Evolutionary conservation across 1,284 basidiomycete species (phyloP).

Genomic region (Melanopsichium pennsylvanicum): DNA sequence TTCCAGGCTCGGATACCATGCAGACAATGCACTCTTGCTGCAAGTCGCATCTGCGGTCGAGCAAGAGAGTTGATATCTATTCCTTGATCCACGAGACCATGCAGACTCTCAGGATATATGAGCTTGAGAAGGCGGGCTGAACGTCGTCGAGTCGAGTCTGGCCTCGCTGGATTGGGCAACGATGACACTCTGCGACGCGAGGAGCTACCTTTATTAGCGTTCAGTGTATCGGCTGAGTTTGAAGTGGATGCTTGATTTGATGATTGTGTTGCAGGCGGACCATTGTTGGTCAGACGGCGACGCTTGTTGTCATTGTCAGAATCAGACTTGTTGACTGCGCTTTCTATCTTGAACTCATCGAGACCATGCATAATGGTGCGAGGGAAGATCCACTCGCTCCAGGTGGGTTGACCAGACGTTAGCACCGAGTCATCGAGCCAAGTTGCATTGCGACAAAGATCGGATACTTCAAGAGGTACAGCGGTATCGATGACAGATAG

Average conservation of each 20-base stretch:
- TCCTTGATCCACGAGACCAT: slow-evolving; percentile 28
- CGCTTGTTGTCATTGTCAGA: slow-evolving; percentile 23
- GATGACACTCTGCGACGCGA: slow-evolving; percentile 15
- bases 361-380: slow-evolving; percentile 24
- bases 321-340: not conserved
- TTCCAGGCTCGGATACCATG: slow-evolving; percentile 44
- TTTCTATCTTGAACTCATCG: slow-evolving; percentile 19
- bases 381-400: slow-evolving; percentile 41
- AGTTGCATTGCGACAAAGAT: slow-evolving; percentile 14
- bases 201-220: not conserved
- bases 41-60: slow-evolving; percentile 24
- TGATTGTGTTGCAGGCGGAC: too few species aligned
- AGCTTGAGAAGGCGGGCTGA: slow-evolving; percentile 37
- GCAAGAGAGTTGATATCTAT: slow-evolving; percentile 29
- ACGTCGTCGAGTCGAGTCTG: slow-evolving; percentile 26
- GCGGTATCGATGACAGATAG: slow-evolving; percentile 37
- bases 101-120: slow-evolving; percentile 29
- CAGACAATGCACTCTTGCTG: slow-evolving; percentile 40
- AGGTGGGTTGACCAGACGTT: slow-evolving; percentile 22
- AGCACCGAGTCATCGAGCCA: slow-evolving; percentile 33
- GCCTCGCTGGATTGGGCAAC: slow-evolving; percentile 11
- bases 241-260: not conserved
- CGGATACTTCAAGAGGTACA: not conserved
- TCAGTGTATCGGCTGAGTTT: too few species aligned
- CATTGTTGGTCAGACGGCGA: slow-evolving; percentile 7